These are phyloP conservation scores for Ramaria rubella DNA, from an alignment of 768 basidiomycete species.

Conservation along the genomic window DNA sequence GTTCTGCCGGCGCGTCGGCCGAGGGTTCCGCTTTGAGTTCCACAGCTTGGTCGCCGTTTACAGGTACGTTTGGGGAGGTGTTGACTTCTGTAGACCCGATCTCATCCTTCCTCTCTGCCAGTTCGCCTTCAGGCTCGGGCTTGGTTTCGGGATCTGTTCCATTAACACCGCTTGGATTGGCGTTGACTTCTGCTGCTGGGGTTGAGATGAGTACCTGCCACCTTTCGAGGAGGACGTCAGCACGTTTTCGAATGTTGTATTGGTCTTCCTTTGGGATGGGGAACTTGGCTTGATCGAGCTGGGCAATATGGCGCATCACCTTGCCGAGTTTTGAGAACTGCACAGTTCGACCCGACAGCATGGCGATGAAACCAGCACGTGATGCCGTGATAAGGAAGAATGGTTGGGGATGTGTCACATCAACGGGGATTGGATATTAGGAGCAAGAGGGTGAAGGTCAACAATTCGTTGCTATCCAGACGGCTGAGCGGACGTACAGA, in stretches of 20 bases:
- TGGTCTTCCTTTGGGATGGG: constrained; percentile 57
- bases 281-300: constrained; percentile 38
- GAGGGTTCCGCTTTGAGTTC: neutral
- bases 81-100: neutral
- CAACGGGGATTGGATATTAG: constrained; percentile 21
- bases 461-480: constrained; percentile 12
- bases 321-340: constrained; percentile 80
- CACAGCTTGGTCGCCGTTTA: neutral
- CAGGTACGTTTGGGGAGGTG: neutral
- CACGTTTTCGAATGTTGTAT: constrained; percentile 65
- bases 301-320: constrained; percentile 83
- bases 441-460: constrained; percentile 10
- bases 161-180: neutral
- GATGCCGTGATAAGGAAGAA: neutral
- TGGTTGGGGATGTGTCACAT: constrained; percentile 20
- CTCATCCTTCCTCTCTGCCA: neutral
- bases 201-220: constrained; percentile 42
- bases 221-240: constrained; percentile 59
- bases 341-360: neutral
- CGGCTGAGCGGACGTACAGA: constrained; percentile 32
- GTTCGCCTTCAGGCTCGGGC: neutral
- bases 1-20: neutral
- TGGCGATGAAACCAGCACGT: neutral
- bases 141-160: neutral
- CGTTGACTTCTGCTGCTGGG: neutral